phyloP scores from a whole-genome alignment of 805 yeast species.

The Candida endomychidarum region DNA sequence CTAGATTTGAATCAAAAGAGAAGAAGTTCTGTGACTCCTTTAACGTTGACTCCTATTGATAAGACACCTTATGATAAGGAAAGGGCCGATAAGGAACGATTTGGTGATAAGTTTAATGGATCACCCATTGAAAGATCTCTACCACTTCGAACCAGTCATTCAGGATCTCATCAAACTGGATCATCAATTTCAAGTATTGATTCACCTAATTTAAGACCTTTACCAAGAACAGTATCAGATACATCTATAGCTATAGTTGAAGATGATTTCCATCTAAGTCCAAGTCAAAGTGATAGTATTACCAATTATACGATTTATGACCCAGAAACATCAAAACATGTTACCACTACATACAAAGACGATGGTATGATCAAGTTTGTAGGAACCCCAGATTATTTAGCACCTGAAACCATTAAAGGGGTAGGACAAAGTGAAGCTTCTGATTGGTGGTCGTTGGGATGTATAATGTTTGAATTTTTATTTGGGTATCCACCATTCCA shows the following conservation, averaged over 20 bases:
- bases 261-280: conserved; percentile 44
- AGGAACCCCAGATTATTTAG: conserved; percentile 97
- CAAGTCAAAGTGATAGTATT: conserved; percentile 20
- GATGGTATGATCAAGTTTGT: conserved; percentile 64
- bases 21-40: conserved; percentile 44
- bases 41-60: conserved; percentile 44
- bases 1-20: conserved; percentile 28
- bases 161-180: conserved; percentile 7
- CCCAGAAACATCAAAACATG: conserved; percentile 43
- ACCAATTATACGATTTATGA: conserved; percentile 65
- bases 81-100: conserved; percentile 17
- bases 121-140: conserved; percentile 8
- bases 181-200: conserved; percentile 44
- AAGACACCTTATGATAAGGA: conserved; percentile 6
- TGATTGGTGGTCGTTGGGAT: conserved; percentile 99
- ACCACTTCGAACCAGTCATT: background rate
- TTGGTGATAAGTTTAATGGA: conserved; percentile 10
- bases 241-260: conserved; percentile 56
- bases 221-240: conserved; percentile 50
- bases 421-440: conserved; percentile 76
- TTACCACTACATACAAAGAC: background rate
- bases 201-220: conserved; percentile 51
- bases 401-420: conserved; percentile 94
- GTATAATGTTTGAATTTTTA: conserved; percentile 87
- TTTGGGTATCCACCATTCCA: conserved; percentile 96